A percentile compares a stretch with the other conserved stretches of the same genome.
Conservation (phyloP, 345 rosid species). For the Trapa bicornis region DNA sequence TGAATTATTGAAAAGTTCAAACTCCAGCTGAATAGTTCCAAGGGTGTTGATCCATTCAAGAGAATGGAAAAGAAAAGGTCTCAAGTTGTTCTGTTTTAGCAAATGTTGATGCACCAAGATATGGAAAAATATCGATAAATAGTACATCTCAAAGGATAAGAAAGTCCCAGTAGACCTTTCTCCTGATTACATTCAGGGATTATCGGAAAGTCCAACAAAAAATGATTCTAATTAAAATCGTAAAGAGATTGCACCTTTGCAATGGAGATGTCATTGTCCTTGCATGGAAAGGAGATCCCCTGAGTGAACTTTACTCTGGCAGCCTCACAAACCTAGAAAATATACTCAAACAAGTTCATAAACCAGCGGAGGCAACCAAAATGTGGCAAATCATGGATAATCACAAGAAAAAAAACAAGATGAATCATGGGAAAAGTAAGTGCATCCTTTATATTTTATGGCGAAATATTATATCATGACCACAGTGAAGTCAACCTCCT, state of each 20-base stretch:
- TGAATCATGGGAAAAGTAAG: background rate
- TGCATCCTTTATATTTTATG: background rate
- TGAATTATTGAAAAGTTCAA: background rate
- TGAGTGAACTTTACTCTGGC: conserved; percentile 55
- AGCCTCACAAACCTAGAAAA: conserved; percentile 43
- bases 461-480: background rate
- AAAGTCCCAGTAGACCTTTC: no score
- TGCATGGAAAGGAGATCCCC: conserved; percentile 60
- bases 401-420: conserved; percentile 9
- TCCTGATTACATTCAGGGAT: no score
- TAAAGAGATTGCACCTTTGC: conserved; percentile 41
- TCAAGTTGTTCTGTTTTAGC: no score
- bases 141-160: no score
- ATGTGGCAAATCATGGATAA: background rate
- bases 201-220: no score
- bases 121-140: no score
- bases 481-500: conserved; percentile 59
- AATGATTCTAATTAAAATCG: background rate
- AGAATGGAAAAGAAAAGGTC: no score
- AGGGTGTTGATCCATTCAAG: no score
- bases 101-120: no score
- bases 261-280: conserved; percentile 66
- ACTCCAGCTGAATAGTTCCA: background rate
- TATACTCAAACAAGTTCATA: conserved; percentile 8
- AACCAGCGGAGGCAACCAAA: no score